Base-by-base conservation (phyloP, 345 rosid species). In the Arabidopsis suecica region DNA sequence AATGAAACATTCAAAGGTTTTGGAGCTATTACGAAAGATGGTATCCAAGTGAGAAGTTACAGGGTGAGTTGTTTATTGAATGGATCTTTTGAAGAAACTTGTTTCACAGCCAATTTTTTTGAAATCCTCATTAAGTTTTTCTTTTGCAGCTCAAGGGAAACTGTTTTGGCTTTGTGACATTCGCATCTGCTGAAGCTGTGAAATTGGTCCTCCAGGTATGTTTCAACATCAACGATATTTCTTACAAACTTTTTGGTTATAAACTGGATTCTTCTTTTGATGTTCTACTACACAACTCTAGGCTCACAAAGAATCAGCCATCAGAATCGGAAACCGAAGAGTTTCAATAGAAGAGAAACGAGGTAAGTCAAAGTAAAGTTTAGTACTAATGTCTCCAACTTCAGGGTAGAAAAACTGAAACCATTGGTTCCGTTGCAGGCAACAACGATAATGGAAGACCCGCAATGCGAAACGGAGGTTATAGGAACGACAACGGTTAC, bases 101-200 rank as follows among this genome's bases (percentile, higher is more conserved):
- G 34, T 40, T 40, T 41, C 14, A 42, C 33, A 0, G 3, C 18
- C 0, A 7, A 22, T n/a, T 0, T 8, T 37, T 9, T 5, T 9
- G 0, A 71, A 71, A 48, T 12, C 12, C 7, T 25, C 9, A 5
- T 9, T 11, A 6, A 0, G 6, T 53, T 51, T 54, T 59, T 7
- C 2, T 53, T 38, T 59, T 54, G 42, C 74, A 87, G 95, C 75
- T 72, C 25, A 81, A 62, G 42, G 78, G 81, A 65, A 85, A 85
- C 65, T 91, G 94, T 66, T 93, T 87, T 33, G 98, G 94, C 22
- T 93, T 93, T 68, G 94, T 93, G 54, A 93, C 93, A 61, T 93
- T 82, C 37, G 94, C 89, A 65, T 74, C 94, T 62, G 84, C 81
- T 79, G 78, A 82, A 75, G 83, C 97, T 4, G 77, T 87, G 87